Evolutionary conservation across 768 basidiomycete genomes (phyloP).

Genomic region (Boletus sp.): DNA sequence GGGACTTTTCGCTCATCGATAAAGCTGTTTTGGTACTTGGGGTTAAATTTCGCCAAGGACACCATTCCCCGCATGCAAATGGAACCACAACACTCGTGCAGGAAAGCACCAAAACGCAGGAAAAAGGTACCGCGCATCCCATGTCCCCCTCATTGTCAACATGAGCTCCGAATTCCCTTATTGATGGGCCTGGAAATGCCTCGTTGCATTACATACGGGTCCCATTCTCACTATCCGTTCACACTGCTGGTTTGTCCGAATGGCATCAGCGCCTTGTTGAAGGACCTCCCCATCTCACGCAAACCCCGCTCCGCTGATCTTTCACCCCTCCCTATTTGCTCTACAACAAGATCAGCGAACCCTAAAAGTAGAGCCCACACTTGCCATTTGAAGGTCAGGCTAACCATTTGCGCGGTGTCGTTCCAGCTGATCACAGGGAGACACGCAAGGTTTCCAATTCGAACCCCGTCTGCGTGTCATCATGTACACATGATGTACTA

Average conservation of each 20-base stretch:
- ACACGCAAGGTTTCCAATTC: not conserved
- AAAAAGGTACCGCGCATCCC: slow-evolving; percentile 8
- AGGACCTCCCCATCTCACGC: not conserved
- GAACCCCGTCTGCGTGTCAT: not conserved
- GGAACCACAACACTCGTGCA: not conserved
- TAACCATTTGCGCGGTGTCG: not conserved
- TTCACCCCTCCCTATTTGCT: slow-evolving; percentile 4
- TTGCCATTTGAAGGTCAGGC: slow-evolving; percentile 9
- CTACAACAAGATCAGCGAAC: slow-evolving; percentile 1
- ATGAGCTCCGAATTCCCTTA: not conserved
- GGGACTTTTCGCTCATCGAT: too few relatives aligned
- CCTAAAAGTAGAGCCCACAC: not conserved
- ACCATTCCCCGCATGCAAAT: not conserved
- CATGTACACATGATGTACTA: not conserved
- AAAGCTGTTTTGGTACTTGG: slow-evolving; percentile 8
- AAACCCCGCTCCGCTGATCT: slow-evolving; percentile 14
- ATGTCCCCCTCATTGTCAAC: slow-evolving; percentile 2
- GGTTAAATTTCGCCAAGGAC: slow-evolving; percentile 2
- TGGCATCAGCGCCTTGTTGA: not conserved
- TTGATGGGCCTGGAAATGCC: slow-evolving; percentile 2
- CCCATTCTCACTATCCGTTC: not conserved
- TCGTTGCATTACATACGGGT: slow-evolving; percentile 16
- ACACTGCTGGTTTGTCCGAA: not conserved
- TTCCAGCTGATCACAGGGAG: not conserved
- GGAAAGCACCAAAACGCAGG: slow-evolving; percentile 1